These are phyloP conservation scores for Epichloe sibirici DNA, from an alignment of 2,329 filamentous ascomycete genomes.

Conservation along the genomic window DNA sequence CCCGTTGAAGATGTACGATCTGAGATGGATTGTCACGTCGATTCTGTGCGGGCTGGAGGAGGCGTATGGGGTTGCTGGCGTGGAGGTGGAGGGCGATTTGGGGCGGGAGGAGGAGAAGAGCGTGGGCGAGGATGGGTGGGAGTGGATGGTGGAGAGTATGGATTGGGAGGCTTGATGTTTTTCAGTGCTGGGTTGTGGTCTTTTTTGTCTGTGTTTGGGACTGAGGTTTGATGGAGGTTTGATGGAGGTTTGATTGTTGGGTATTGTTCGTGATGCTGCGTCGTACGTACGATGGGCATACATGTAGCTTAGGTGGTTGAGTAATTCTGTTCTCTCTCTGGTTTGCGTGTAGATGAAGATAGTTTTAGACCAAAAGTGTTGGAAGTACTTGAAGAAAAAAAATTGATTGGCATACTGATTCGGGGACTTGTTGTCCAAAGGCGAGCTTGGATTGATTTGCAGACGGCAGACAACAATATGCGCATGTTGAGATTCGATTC, in stretches of 20 bases:
- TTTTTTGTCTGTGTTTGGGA: background rate
- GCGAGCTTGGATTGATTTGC: too few species aligned
- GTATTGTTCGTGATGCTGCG: background rate
- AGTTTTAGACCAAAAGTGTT: too few species aligned
- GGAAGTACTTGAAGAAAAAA: too few species aligned
- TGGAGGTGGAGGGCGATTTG: constrained; percentile 30
- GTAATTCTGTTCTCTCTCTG: too few species aligned
- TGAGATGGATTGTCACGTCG: constrained; percentile 44
- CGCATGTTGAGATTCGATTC: too few species aligned
- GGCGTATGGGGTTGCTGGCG: constrained; percentile 39
- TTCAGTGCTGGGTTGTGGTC: background rate
- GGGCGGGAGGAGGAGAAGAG: constrained; percentile 27
- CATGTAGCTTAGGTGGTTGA: too few species aligned
- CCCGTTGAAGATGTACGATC: constrained; percentile 45
- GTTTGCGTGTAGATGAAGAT: too few species aligned
- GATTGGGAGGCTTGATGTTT: constrained; percentile 21
- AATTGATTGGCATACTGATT: too few species aligned
- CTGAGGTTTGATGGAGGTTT: background rate
- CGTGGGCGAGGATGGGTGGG: constrained; percentile 19
- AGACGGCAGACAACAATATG: too few species aligned
- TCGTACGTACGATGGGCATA: background rate
- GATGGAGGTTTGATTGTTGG: background rate
- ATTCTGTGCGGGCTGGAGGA: constrained; percentile 48
- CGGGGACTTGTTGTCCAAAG: too few species aligned
- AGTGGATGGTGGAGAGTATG: constrained; percentile 29